Evolutionary conservation across 2,329 filamentous ascomycete genomes (phyloP), one percentile per base, ranked within the genome.

Genomic region (Byssoonygena ceratinophila): DNA sequence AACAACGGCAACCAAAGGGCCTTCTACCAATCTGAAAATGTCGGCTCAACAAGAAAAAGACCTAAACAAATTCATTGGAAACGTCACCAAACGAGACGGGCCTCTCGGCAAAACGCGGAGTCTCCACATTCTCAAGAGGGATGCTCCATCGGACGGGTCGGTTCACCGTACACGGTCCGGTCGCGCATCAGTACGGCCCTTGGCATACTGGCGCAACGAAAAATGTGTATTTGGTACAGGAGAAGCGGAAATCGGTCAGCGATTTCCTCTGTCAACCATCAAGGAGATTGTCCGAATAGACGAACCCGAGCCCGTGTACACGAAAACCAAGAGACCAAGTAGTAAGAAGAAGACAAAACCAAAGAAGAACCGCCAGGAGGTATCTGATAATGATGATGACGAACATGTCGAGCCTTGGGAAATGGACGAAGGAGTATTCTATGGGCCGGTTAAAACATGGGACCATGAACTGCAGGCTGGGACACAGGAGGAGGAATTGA

Each of bases 131-230:
- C 66, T 77, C 44, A 73, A 74, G 54, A 70, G 73, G 43, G 75
- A 78, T 60, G 71, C 68, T 11, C 73, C 75, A n/a, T 66, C 71
- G 1, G 75, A 81, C 50, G 73, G 70, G 23, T 72, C 79, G 56
- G 74, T 74, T 27, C 78, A 75, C 41, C 86, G 83, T 47, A 78
- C 78, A n/a, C 82, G 88, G 51, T 91, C 84, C 11, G 90, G 88
- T 1, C 81, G 92, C 53, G 80, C 81, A 49, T 87, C 86, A 8
- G 83, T 87, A 56, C 80, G 81, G 55, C 92, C 90, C 0, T 70
- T 96, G 31, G 81, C 87, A 23, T 94, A 79, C 65, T 97, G 91
- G 91, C 82, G 82, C 61, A 89, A 89, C 59, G 91, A 97, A 65
- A 80, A 79, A 51, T 80, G 85, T 44, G 79, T 88, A 20, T 87